A percentile compares a stretch with the other conserved stretches of the same genome.
Conservation (phyloP, 257 asterid genomes). For the Ballota nigra region DNA sequence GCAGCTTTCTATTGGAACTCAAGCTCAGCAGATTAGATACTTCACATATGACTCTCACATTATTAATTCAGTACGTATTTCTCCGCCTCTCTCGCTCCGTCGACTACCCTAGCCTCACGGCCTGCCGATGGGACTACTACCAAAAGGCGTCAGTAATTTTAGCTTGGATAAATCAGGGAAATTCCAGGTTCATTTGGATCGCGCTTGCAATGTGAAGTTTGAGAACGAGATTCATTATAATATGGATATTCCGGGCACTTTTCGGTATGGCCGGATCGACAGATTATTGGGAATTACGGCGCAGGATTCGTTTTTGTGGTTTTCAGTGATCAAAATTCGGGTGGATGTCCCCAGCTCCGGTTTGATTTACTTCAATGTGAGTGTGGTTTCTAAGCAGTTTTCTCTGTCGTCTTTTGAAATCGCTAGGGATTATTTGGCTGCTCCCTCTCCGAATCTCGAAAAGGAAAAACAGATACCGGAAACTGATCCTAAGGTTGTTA, state of each 20-base stretch:
- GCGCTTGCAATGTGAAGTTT: slow-evolving; percentile 82
- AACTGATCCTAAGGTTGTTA: slow-evolving; percentile 43
- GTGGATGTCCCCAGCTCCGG: slow-evolving; percentile 93
- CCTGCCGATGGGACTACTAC: slow-evolving; percentile 84
- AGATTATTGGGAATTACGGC: slow-evolving; percentile 75
- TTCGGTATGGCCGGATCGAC: slow-evolving; percentile 64
- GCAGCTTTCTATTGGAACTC: too few relatives aligned
- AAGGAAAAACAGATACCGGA: slow-evolving; percentile 34
- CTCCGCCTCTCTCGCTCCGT: too few relatives aligned
- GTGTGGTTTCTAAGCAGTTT: slow-evolving; percentile 95
- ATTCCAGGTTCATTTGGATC: slow-evolving; percentile 70
- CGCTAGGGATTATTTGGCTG: slow-evolving; percentile 81
- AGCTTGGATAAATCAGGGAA: slow-evolving; percentile 59
- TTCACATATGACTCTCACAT: too few relatives aligned
- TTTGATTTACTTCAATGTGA: slow-evolving; percentile 85
- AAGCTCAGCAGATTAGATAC: too few relatives aligned
- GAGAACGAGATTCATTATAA: slow-evolving; percentile 82
- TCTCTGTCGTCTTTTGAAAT: slow-evolving; percentile 79
- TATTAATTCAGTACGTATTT: too few relatives aligned
- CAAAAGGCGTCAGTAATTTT: slow-evolving; percentile 76
- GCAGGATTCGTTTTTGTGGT: slow-evolving; percentile 96
- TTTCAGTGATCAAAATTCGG: slow-evolving; percentile 78
- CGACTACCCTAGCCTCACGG: slow-evolving; percentile 62
- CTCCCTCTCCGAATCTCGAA: slow-evolving; percentile 48
- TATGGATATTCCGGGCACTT: slow-evolving; percentile 56